Conservation (phyloP, 1,139 yeast genomes). For the Pichia sp. region DNA sequence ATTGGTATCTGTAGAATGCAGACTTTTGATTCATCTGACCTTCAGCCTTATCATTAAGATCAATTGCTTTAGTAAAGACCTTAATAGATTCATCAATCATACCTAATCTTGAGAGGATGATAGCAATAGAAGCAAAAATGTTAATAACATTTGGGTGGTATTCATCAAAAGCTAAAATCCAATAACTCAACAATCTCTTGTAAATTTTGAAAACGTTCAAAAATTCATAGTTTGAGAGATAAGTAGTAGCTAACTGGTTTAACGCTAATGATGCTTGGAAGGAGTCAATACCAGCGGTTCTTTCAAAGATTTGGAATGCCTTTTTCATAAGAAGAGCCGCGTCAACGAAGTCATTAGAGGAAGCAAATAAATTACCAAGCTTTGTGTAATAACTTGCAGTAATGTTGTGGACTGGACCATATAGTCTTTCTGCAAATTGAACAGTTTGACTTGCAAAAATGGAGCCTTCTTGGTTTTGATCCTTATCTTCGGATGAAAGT, state of each 20-base stretch:
- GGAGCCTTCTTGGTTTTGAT: constrained; percentile 43
- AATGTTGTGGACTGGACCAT: constrained; percentile 74
- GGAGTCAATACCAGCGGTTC: constrained; percentile 75
- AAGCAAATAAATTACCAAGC: constrained; percentile 21
- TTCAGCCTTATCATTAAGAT: constrained; percentile 26
- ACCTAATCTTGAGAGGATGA: constrained; percentile 49
- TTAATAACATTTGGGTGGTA: constrained; percentile 66
- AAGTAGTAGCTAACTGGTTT: constrained; percentile 69
- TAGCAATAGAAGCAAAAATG: constrained; percentile 58
- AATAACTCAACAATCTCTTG: constrained; percentile 51
- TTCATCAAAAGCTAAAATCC: constrained; percentile 47
- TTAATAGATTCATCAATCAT: constrained; percentile 39
- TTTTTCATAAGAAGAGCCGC: constrained; percentile 68
- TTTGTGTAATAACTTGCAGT: constrained; percentile 48
- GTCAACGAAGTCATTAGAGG: constrained; percentile 30
- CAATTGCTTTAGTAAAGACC: constrained; percentile 44
- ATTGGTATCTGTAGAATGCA: constrained; percentile 55
- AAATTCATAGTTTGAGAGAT: constrained; percentile 52
- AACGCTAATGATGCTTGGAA: constrained; percentile 67
- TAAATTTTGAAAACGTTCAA: constrained; percentile 58
- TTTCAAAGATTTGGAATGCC: constrained; percentile 68
- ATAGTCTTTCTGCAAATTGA: constrained; percentile 71
- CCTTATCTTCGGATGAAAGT: constrained; percentile 26
- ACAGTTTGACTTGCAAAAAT: constrained; percentile 62
- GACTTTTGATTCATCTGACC: constrained; percentile 55